A percentile compares a stretch with the other conserved stretches of the same genome.
Evolutionary conservation across 345 rosid species (phyloP).

Genomic region (Sonneratia caseolaris): DNA sequence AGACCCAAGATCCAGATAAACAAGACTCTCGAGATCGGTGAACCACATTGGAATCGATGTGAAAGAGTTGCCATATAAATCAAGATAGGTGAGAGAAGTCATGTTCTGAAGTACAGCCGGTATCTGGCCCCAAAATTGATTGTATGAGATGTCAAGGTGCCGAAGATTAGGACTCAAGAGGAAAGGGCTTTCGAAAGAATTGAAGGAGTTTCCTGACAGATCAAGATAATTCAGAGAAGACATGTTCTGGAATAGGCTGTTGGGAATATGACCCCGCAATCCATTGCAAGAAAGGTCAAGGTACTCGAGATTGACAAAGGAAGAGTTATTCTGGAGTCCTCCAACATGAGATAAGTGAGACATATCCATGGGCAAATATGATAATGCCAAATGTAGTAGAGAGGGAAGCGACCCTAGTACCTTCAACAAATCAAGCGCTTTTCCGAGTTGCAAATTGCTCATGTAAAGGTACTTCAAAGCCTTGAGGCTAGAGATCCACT

Average conservation of each 20-base stretch:
- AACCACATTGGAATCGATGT: not conserved
- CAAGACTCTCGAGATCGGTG: not conserved
- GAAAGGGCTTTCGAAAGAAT: no score
- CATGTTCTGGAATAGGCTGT: not conserved
- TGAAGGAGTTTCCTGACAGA: not conserved
- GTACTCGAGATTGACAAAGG: not conserved
- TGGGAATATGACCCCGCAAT: not conserved
- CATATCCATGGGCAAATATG: not conserved
- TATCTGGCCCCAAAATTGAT: not conserved
- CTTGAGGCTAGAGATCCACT: no score
- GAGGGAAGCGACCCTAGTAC: not conserved
- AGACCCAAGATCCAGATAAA: not conserved
- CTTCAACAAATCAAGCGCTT: not conserved
- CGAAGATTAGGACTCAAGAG: not conserved
- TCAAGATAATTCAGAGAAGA: not conserved
- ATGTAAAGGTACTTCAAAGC: not conserved
- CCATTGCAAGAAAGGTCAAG: not conserved
- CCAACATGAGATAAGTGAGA: not conserved
- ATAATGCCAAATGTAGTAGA: not conserved
- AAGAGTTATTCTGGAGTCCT: not conserved
- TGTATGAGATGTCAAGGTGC: not conserved
- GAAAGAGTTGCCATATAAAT: not conserved
- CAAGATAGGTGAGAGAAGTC: conserved; percentile 5
- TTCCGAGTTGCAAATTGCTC: not conserved
- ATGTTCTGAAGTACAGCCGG: not conserved